Evolutionary conservation across 352 stramenopile genomes (phyloP).

Genomic region (Pythium insidiosum): DNA sequence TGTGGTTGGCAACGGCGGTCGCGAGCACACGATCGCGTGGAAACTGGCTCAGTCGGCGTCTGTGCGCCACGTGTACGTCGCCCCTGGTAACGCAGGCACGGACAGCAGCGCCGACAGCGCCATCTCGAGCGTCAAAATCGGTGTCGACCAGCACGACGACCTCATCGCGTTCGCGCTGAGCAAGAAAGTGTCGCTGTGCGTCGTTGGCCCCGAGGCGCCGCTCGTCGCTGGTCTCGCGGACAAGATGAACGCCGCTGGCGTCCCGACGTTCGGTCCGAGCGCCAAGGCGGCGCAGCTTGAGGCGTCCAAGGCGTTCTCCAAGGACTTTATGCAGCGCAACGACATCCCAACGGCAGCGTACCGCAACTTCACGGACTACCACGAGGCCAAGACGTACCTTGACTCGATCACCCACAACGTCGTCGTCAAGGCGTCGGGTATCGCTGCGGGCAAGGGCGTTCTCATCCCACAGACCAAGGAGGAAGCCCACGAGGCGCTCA

Average conservation of each 20-base stretch:
- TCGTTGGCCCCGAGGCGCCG: constrained; percentile 96
- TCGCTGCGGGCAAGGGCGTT: constrained; percentile 99
- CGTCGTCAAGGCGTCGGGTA: constrained; percentile 99
- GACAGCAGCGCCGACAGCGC: constrained; percentile 22
- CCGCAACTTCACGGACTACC: constrained; percentile 93
- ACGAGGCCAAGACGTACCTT: constrained; percentile 89
- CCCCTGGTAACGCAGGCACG: constrained; percentile 89
- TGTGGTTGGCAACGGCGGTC: constrained; percentile 88
- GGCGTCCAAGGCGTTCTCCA: constrained; percentile 97
- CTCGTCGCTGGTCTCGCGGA: constrained; percentile 96
- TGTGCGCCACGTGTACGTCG: constrained; percentile 80
- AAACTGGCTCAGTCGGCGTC: constrained; percentile 85
- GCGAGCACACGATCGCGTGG: constrained; percentile 93
- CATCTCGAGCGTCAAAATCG: constrained; percentile 79
- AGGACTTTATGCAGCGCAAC: constrained; percentile 98
- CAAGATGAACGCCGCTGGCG: constrained; percentile 85
- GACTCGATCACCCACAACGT: constrained; percentile 91
- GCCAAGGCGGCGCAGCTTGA: constrained; percentile 94
- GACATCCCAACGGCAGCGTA: constrained; percentile 97
- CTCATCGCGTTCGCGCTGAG: constrained; percentile 71
- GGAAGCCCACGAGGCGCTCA: constrained; percentile 89
- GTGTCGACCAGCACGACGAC: constrained; percentile 45
- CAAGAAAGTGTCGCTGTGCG: constrained; percentile 93
- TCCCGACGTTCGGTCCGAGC: constrained; percentile 96
- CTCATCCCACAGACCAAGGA: constrained; percentile 92